Percentiles rank a stretch among this genome's conserved stretches.
Conservation (phyloP, 106 monocot genomes). For the Alisma plantagoaquatica region DNA sequence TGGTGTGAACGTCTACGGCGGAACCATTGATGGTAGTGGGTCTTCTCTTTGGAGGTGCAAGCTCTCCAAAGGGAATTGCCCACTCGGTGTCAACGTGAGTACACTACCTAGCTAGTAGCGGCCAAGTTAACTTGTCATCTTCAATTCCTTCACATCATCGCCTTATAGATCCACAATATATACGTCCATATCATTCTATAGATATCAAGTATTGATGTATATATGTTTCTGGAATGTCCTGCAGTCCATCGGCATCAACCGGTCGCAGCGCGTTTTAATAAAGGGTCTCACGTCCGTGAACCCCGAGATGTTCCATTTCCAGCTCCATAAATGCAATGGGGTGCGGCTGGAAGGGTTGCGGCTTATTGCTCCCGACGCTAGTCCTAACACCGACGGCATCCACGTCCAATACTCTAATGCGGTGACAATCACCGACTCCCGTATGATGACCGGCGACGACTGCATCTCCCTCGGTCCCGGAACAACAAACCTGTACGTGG, state of each 20-base stretch:
- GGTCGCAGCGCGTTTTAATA: conserved; percentile 2
- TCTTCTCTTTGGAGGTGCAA: conserved; percentile 36
- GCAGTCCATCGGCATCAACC: neutral
- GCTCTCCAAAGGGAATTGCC: conserved; percentile 8
- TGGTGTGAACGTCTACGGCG: conserved; percentile 30
- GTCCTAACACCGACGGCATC: conserved; percentile 53
- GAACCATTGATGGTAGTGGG: conserved; percentile 35
- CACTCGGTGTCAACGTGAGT: conserved; percentile 22
- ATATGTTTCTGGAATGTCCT: neutral
- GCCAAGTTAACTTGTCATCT: no score
- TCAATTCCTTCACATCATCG: neutral
- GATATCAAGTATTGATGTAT: no score
- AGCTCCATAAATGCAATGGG: conserved; percentile 15
- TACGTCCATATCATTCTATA: no score
- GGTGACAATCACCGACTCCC: conserved; percentile 15
- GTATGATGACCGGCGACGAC: conserved; percentile 41
- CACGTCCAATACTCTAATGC: conserved; percentile 25
- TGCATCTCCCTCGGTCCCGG: conserved; percentile 43
- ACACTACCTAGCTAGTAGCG: no score
- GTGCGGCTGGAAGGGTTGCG: conserved; percentile 13
- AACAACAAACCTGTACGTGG: conserved; percentile 20
- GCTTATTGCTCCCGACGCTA: conserved; percentile 24
- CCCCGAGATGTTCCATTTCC: conserved; percentile 32
- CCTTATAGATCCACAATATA: no score
- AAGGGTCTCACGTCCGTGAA: conserved; percentile 20